These are phyloP conservation scores for Eimeria zaria DNA, from an alignment of 169 alveolate genomes.

Conservation along the genomic window DNA sequence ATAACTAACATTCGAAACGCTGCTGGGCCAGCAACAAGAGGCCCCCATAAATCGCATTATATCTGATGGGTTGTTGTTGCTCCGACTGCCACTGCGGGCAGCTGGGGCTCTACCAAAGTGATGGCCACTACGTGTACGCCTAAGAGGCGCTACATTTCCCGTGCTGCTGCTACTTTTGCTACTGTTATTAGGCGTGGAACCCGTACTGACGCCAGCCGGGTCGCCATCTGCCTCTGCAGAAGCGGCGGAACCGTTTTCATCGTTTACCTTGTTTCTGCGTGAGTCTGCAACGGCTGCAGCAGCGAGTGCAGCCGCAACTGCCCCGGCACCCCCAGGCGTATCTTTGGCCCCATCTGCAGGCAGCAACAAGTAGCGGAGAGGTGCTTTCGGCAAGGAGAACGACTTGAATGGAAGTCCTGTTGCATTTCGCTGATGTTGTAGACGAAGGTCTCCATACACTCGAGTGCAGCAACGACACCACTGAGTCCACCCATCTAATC, in stretches of 20 bases:
- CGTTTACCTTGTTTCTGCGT: constrained; percentile 15
- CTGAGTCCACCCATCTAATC: constrained; percentile 48
- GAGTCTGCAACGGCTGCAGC: constrained; percentile 71
- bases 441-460: constrained; percentile 69
- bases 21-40: constrained; percentile 75
- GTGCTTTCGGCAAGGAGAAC: constrained; percentile 42
- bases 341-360: constrained; percentile 60
- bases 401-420: constrained; percentile 43
- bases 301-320: constrained; percentile 72
- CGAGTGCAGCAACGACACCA: constrained; percentile 81
- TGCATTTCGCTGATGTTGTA: constrained; percentile 66
- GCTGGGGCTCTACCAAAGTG: constrained; percentile 34
- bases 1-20: constrained; percentile 14
- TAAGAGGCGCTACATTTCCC: background rate
- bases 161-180: constrained; percentile 14
- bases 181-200: constrained; percentile 2
- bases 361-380: constrained; percentile 59
- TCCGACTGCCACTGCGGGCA: constrained; percentile 51
- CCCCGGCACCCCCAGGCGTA: constrained; percentile 59
- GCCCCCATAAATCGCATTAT: constrained; percentile 49
- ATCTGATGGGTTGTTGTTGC: constrained; percentile 52
- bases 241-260: constrained; percentile 16
- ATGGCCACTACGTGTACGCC: constrained; percentile 77
- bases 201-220: background rate
- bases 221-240: constrained; percentile 50